phyloP scores from a whole-genome alignment of 2,329 filamentous ascomycete species.

The Aspergillus quadrilineatus region DNA sequence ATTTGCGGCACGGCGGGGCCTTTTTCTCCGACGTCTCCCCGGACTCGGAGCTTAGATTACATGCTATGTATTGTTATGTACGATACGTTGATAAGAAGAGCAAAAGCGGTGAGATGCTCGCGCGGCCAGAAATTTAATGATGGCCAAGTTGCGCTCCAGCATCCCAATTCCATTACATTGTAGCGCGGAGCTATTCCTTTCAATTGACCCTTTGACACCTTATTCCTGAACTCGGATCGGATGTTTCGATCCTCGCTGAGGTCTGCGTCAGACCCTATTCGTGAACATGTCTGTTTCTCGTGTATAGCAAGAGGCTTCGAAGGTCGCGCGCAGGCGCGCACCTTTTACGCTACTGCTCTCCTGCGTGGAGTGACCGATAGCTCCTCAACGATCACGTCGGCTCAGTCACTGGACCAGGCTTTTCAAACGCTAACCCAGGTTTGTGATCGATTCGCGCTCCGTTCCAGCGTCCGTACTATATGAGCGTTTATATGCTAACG shows the following conservation, averaged over 20 bases:
- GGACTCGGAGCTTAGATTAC: conserved; percentile 16
- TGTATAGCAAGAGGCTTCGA: conserved; percentile 30
- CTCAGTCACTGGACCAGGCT: neutral
- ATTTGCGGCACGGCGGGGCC: conserved; percentile 20
- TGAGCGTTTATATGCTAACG: neutral
- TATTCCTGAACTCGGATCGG: conserved; percentile 17
- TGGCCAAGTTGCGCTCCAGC: neutral
- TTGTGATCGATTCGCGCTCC: neutral
- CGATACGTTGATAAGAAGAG: neutral
- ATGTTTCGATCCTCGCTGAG: conserved; percentile 42
- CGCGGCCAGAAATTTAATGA: conserved; percentile 19
- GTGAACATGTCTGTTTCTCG: conserved; percentile 37
- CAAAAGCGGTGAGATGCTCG: neutral
- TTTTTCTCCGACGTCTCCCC: conserved; percentile 20
- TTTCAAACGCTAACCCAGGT: conserved; percentile 11
- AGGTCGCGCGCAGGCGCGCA: conserved; percentile 25
- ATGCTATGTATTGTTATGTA: neutral
- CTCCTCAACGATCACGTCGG: neutral
- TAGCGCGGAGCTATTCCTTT: neutral
- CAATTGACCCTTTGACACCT: conserved; percentile 1
- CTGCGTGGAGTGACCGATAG: conserved; percentile 10
- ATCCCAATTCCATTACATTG: neutral
- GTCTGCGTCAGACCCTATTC: conserved; percentile 36
- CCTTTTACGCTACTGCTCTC: conserved; percentile 26
- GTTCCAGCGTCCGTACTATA: neutral